Percentiles rank a stretch among this genome's conserved stretches.
phyloP scores from a whole-genome alignment of 768 basidiomycete species.

The Porpolomopsis calyptriformis region DNA sequence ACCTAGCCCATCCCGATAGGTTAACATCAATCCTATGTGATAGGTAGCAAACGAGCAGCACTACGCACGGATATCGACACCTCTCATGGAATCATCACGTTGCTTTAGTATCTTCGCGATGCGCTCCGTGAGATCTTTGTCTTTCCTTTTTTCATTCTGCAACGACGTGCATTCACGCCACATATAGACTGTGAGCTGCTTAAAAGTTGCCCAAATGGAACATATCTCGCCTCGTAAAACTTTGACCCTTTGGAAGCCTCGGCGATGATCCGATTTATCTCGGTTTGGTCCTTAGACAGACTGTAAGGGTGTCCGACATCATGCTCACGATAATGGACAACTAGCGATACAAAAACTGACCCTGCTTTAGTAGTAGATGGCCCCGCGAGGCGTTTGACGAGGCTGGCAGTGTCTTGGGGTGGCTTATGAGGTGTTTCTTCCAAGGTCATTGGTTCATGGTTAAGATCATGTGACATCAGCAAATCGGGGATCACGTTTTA shows the following conservation, averaged over 20 bases:
- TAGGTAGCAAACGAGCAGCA: not conserved
- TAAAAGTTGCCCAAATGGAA: not conserved
- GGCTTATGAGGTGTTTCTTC: conserved; percentile 8
- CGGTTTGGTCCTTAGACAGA: conserved; percentile 66
- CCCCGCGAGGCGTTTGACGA: conserved; percentile 74
- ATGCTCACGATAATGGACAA: not conserved
- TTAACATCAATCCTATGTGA: conserved; percentile 5
- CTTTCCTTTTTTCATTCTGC: conserved; percentile 84
- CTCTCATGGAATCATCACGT: conserved; percentile 46
- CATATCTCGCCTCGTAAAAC: conserved; percentile 64
- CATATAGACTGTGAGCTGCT: not conserved
- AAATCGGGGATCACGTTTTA: too few species aligned
- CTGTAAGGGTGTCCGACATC: conserved; percentile 21
- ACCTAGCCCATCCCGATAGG: conserved; percentile 21
- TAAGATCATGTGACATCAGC: not conserved
- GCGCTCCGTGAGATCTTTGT: conserved; percentile 70
- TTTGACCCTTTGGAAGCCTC: conserved; percentile 90
- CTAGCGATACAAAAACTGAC: conserved; percentile 29
- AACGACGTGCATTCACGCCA: conserved; percentile 2
- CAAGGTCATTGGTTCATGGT: not conserved
- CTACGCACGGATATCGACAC: conserved; percentile 45
- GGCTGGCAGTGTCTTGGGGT: conserved; percentile 58
- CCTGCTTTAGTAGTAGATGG: conserved; percentile 87
- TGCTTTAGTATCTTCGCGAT: conserved; percentile 60
- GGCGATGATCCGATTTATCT: conserved; percentile 81